phyloP scores from a whole-genome alignment of 371 early-diverging fungal genomes.

The Rhizomucor pusillus region DNA sequence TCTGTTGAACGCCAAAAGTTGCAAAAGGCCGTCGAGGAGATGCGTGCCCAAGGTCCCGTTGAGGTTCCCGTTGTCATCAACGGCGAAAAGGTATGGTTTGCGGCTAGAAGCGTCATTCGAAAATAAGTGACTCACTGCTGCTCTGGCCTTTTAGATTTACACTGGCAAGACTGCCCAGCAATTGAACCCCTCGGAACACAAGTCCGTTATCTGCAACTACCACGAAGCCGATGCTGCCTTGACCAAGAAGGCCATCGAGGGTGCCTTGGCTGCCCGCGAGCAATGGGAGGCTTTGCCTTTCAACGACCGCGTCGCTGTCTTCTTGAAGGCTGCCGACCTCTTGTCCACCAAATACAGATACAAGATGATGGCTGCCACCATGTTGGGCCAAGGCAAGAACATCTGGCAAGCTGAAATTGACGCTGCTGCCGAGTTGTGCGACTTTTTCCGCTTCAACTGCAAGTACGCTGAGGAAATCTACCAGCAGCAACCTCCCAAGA shows the following conservation, averaged over 20 bases:
- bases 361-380: constrained; percentile 94
- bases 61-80: constrained; percentile 87
- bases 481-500: constrained; percentile 88
- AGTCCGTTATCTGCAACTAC: constrained; percentile 76
- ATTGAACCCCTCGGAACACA: constrained; percentile 83
- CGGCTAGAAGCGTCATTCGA: no score
- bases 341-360: constrained; percentile 88
- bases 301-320: constrained; percentile 93
- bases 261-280: constrained; percentile 82
- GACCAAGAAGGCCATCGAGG: constrained; percentile 86
- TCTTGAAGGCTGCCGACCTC: constrained; percentile 97
- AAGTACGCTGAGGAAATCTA: constrained; percentile 95
- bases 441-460: constrained; percentile 96
- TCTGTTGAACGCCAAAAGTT: constrained; percentile 76
- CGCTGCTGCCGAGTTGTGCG: constrained; percentile 89
- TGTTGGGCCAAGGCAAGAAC: constrained; percentile 99
- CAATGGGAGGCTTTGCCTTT: constrained; percentile 94
- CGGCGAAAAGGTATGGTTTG: constrained; percentile 68
- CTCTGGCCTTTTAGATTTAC: constrained; percentile 39
- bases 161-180: constrained; percentile 74
- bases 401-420: constrained; percentile 99
- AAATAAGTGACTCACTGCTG: not conserved
- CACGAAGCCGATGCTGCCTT: constrained; percentile 79
- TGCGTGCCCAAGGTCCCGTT: constrained; percentile 70
- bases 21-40: constrained; percentile 73